These are phyloP conservation scores for Ordospora pajunii DNA, from an alignment of 371 early-diverging fungal genomes.

Conservation along the genomic window DNA sequence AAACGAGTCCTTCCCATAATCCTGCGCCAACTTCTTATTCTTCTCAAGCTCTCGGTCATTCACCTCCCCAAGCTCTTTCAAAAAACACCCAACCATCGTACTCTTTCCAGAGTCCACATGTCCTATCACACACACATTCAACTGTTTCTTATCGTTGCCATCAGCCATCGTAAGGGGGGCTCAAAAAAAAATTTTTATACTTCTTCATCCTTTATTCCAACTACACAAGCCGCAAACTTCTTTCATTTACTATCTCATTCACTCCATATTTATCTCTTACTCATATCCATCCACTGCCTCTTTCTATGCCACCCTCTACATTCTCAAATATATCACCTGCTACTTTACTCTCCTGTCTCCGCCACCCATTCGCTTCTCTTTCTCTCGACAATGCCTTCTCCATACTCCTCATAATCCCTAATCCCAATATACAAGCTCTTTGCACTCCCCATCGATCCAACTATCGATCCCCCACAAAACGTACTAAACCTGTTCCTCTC, in stretches of 20 bases:
- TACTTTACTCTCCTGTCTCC: background rate
- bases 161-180: background rate
- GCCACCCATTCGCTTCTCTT: slow-evolving; percentile 37
- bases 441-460: slow-evolving; percentile 32
- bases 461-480: slow-evolving; percentile 41
- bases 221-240: too few species aligned
- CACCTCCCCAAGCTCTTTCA: slow-evolving; percentile 48
- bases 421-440: slow-evolving; percentile 39
- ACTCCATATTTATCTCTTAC: too few species aligned
- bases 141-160: background rate
- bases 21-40: slow-evolving; percentile 50
- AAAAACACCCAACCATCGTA: slow-evolving; percentile 55
- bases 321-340: too few species aligned
- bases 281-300: too few species aligned
- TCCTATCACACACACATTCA: slow-evolving; percentile 58
- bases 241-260: too few species aligned
- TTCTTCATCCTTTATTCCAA: background rate
- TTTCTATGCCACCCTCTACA: too few species aligned
- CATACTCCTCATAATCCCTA: slow-evolving; percentile 41
- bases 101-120: slow-evolving; percentile 62
- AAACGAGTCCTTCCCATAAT: slow-evolving; percentile 55
- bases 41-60: slow-evolving; percentile 54
- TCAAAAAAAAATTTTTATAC: background rate
- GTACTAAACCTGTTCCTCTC: slow-evolving; percentile 43
- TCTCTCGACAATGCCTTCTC: slow-evolving; percentile 33